Evolutionary conservation across 495 filamentous ascomycete genomes (phyloP), one percentile per base, ranked within the genome.

Genomic region (Penicillium chermesinum): DNA sequence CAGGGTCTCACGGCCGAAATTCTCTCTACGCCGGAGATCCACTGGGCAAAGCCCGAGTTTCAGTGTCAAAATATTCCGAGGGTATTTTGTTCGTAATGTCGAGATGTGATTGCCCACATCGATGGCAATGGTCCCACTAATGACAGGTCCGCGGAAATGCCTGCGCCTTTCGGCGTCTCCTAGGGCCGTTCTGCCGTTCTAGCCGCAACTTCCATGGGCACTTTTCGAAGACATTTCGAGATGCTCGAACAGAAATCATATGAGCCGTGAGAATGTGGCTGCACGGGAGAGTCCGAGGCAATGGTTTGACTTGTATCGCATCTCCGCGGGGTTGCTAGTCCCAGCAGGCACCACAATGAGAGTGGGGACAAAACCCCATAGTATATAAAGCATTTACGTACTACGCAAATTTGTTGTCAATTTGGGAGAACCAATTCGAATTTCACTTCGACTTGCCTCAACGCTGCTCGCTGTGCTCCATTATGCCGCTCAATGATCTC

Each of bases 121-220:
- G 3, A 37, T 4, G 13, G 6, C 12, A 14, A 37, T 5, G 35
- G 21, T 7, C 19, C 33, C 44, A 34, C 44, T 38, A 12, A n/a
- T 32, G 22, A 36, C 18, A 30, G 16, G 32, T 57, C 58, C 58
- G 58, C 58, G 58, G 57, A 61, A 50, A 61, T 61, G 37, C 45
- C 42, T 40, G 40, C 21, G 30, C 32, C 5, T 42, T 32, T 2
- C 2, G 25, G 22, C 9, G 25, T 37, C 39, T 48, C 47, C 37
- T 37, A 37, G 32, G 25, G 18, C 25, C 25, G 4, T 10, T 30
- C 25, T 4, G 14, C 48, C 48, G 48, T 40, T 27, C 4, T 33
- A 35, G 25, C 48, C 41, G 43, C 22, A 44, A 32, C 38, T 42
- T 38, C 50, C 37, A 39, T 10, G 27, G 44, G 43, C 38, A 17